Evolutionary conservation across 805 yeast genomes (phyloP).

Genomic region (Sugiyamaella boreocaroliniensis): DNA sequence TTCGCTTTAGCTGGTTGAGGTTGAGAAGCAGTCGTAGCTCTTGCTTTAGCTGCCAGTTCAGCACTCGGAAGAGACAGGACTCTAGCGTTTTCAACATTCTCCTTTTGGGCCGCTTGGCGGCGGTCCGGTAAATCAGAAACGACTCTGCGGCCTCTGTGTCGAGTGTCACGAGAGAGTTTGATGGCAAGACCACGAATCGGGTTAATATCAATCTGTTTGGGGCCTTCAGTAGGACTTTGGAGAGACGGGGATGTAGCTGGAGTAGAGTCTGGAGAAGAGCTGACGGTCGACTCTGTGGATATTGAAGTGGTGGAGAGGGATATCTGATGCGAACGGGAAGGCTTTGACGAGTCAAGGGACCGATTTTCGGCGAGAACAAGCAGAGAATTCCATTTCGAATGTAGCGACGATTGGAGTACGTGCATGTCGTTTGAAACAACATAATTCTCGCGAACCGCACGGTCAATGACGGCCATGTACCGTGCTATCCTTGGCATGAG

Average conservation of each 20-base stretch:
- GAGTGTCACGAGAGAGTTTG: neutral
- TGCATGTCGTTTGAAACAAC: slow-evolving; percentile 12
- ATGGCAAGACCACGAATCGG: slow-evolving; percentile 3
- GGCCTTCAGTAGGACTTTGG: neutral
- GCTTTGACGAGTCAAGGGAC: neutral
- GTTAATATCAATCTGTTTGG: neutral
- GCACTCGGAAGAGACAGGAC: neutral
- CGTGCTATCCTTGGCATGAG: slow-evolving; percentile 12
- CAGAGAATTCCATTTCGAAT: slow-evolving; percentile 12
- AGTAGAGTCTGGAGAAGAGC: neutral
- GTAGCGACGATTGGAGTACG: slow-evolving; percentile 11
- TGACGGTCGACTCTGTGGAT: neutral
- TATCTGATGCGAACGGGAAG: neutral
- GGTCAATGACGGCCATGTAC: slow-evolving; percentile 16
- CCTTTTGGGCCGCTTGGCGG: neutral
- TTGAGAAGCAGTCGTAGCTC: neutral
- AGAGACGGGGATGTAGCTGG: neutral
- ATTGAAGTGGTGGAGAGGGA: neutral
- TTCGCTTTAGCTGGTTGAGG: too few relatives aligned
- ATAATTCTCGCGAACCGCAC: slow-evolving; percentile 15
- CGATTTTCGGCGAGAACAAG: slow-evolving; percentile 2
- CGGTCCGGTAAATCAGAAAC: neutral
- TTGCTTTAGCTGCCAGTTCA: neutral
- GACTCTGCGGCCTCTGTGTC: neutral
- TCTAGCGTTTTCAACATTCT: neutral